These are phyloP conservation scores for Ceratobasidium sp. DNA, from an alignment of 1,284 basidiomycete species.

Conservation along the genomic window DNA sequence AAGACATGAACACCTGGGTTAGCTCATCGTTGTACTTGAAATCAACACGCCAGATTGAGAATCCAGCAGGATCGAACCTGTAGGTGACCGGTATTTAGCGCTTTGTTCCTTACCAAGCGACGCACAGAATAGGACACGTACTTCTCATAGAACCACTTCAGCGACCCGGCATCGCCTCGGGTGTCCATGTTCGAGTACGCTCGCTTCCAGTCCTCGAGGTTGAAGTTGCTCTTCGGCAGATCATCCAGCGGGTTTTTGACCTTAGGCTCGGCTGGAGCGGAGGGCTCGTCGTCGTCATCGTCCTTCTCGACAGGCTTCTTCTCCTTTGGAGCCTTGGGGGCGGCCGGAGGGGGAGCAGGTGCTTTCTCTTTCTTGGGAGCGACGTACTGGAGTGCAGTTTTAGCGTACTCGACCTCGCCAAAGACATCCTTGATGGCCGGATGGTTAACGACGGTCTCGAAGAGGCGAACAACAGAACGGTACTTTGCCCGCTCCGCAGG, in stretches of 20 bases:
- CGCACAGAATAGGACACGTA: constrained; percentile 63
- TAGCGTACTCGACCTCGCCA: constrained; percentile 71
- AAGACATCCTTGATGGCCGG: constrained; percentile 78
- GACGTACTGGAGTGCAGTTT: constrained; percentile 79
- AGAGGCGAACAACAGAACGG: constrained; percentile 86
- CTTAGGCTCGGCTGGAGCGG: constrained; percentile 77
- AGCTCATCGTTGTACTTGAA: constrained; percentile 95
- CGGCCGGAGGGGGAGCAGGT: constrained; percentile 64
- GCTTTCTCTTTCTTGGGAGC: constrained; percentile 72
- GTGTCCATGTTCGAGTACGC: constrained; percentile 98
- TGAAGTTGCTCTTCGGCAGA: constrained; percentile 93
- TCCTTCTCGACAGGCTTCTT: constrained; percentile 72
- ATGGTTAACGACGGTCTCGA: constrained; percentile 89
- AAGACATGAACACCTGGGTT: constrained; percentile 92
- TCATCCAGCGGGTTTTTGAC: constrained; percentile 95
- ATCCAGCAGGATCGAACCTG: constrained; percentile 79
- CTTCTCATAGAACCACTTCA: constrained; percentile 95
- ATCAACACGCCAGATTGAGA: constrained; percentile 54
- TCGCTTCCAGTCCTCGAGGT: constrained; percentile 98
- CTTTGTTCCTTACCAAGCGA: constrained; percentile 18
- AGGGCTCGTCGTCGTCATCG: constrained; percentile 75
- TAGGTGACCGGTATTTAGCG: constrained; percentile 20
- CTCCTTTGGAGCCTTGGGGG: constrained; percentile 72
- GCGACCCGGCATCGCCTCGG: constrained; percentile 76
- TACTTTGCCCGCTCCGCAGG: constrained; percentile 73